Percentiles rank a stretch among this genome's conserved stretches.
Conservation (phyloP, 208 protist species). For the Leishmania tarentolae region DNA sequence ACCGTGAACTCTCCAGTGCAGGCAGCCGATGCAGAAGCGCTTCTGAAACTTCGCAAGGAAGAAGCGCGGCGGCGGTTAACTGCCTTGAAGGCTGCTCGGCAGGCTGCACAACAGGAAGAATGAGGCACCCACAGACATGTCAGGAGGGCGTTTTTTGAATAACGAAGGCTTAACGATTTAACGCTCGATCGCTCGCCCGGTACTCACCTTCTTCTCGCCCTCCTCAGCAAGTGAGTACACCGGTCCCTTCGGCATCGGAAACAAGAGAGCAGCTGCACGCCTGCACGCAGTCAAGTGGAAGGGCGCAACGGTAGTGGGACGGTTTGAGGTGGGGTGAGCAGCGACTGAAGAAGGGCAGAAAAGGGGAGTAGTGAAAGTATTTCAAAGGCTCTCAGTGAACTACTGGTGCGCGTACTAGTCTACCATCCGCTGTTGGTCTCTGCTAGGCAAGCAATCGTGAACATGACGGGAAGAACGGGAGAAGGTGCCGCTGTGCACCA, state of each 20-base stretch:
- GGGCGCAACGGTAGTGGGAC: not conserved
- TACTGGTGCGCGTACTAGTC: not conserved
- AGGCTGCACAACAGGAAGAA: constrained; percentile 11
- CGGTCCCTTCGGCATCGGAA: not conserved
- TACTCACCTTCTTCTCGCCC: not conserved
- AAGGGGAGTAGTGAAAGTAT: not conserved
- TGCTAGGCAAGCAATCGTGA: not conserved
- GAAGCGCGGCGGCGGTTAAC: constrained; percentile 54
- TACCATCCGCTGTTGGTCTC: not conserved
- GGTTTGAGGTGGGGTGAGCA: not conserved
- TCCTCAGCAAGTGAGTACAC: not conserved
- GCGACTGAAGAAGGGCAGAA: not conserved
- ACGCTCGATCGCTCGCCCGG: not conserved
- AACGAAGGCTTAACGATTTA: not conserved
- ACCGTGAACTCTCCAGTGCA: not conserved
- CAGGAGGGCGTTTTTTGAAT: not conserved
- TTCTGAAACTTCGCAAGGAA: constrained; percentile 51
- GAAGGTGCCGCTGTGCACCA: not conserved
- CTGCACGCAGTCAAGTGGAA: not conserved
- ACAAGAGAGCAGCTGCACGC: not conserved
- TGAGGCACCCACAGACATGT: not conserved
- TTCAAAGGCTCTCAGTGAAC: not conserved
- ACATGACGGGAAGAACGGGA: not conserved
- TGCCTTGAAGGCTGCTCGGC: constrained; percentile 41
- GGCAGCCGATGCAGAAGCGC: constrained; percentile 9